A percentile compares a stretch with the other conserved stretches of the same genome.
phyloP scores from a whole-genome alignment of 805 yeast genomes.

The Pichia manshurica region DNA sequence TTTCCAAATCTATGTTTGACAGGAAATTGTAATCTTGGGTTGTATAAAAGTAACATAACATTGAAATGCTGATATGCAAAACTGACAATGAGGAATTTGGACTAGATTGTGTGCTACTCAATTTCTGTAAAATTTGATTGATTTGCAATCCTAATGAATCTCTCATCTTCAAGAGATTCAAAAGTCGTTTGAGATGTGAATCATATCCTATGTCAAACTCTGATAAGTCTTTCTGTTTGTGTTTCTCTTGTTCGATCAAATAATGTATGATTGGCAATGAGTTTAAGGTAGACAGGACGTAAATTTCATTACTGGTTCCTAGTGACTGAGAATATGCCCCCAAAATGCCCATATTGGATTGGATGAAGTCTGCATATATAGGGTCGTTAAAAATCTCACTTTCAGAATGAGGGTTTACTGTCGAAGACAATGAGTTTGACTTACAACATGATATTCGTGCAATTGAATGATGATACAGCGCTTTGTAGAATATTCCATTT shows the following conservation, averaged over 20 bases:
- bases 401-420: not conserved
- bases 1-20: not conserved
- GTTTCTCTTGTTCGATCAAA: constrained; percentile 17
- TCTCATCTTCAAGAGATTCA: too few relatives aligned
- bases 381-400: not conserved
- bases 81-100: too few relatives aligned
- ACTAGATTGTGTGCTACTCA: too few relatives aligned
- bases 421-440: not conserved
- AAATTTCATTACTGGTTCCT: constrained; percentile 20
- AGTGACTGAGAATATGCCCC: constrained; percentile 11
- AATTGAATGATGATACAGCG: constrained; percentile 36
- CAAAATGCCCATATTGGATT: constrained; percentile 22
- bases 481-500: constrained; percentile 31
- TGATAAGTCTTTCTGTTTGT: constrained; percentile 11
- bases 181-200: constrained; percentile 15
- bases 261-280: constrained; percentile 18
- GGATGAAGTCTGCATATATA: constrained; percentile 13
- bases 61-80: too few relatives aligned
- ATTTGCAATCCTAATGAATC: too few relatives aligned
- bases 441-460: constrained; percentile 14
- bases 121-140: too few relatives aligned
- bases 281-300: constrained; percentile 23
- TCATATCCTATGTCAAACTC: constrained; percentile 22
- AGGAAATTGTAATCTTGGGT: too few relatives aligned
- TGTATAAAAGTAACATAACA: too few relatives aligned